Base-by-base conservation (phyloP, 2,329 filamentous ascomycete species). In the Didymella sp. region DNA sequence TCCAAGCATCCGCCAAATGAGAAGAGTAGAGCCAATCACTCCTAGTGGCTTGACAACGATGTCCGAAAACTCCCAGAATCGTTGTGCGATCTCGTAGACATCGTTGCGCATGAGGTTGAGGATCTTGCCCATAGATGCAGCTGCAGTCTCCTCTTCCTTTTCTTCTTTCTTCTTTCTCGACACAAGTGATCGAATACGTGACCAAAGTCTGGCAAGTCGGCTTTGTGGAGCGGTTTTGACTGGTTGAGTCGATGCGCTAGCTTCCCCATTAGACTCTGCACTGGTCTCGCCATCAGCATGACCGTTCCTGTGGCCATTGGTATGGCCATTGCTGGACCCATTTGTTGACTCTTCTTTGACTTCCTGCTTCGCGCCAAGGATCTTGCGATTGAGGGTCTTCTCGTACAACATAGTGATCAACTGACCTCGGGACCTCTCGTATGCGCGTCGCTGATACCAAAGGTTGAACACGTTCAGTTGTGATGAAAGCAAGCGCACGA, bases 121-220 rank as follows among this genome's bases (percentile, higher is more conserved):
- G 48, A 96, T 95, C 71, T 96, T 96, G 7, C 92, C 92, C 77
- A 93, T 94, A 0, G 90, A 92, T 0, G 92, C 91, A 2, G 89
- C 85, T 52, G 84, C 79, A 53, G 82, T 82, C 11, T 60, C 78
- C 53, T 83, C 82, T 11, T 68, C 30, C 60, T 70, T 46, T 54
- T 62, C 33, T 24, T 74, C 70, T 22, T 74, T 71, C 4, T 74
- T 62, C 9, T 63, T 69, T 35, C 61, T 69, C 7, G 48, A 60
- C 22, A 74, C 64, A 0, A 62, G 15, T 2, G 63, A 59, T 25
- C 56, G 57, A 9, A 71, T 11, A 3, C 51, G 54, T 12, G 33
- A 38, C 9, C 47, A 57, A 8, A 69, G 13, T 3, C 52, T 63
- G 3, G 31, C 42, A 13, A 68, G 40, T 37, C 55, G 50, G n/a